phyloP scores from a whole-genome alignment of 345 rosid species.

The Gossypium mustelinum region DNA sequence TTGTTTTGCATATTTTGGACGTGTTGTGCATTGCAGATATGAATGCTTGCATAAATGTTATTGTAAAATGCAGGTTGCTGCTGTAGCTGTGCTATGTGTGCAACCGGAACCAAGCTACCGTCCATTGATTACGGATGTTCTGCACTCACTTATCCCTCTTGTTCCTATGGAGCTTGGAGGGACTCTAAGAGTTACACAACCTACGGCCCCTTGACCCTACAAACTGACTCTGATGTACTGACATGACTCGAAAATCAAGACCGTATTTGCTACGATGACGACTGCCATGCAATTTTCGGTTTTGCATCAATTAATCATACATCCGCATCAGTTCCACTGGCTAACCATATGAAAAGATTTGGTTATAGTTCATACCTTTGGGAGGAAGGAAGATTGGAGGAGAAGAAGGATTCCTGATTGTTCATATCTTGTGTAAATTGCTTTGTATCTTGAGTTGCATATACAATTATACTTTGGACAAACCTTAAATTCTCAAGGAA shows the following conservation, averaged over 20 bases:
- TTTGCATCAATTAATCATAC: background rate
- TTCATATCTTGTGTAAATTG: conserved; percentile 30
- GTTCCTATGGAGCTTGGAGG: conserved; percentile 87
- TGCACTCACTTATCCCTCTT: conserved; percentile 84
- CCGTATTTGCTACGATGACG: background rate
- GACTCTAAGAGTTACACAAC: conserved; percentile 45
- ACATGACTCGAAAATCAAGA: background rate
- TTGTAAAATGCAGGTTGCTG: conserved; percentile 71
- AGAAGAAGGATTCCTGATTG: background rate
- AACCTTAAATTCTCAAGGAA: background rate
- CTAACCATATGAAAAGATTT: background rate
- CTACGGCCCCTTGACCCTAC: conserved; percentile 16
- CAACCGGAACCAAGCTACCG: conserved; percentile 93
- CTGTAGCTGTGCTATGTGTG: conserved; percentile 87
- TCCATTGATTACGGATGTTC: conserved; percentile 79
- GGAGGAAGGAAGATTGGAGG: background rate
- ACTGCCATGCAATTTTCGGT: background rate
- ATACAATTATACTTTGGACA: conserved; percentile 3
- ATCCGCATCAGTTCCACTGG: conserved; percentile 2
- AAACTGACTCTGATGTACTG: background rate
- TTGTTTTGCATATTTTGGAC: background rate
- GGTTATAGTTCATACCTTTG: background rate
- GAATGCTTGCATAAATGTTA: background rate
- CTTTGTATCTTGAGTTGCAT: background rate
- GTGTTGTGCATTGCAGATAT: background rate